A percentile compares a stretch with the other conserved stretches of the same genome.
Conservation (phyloP, 768 basidiomycete genomes). For the Asterophora lycoperdoides region DNA sequence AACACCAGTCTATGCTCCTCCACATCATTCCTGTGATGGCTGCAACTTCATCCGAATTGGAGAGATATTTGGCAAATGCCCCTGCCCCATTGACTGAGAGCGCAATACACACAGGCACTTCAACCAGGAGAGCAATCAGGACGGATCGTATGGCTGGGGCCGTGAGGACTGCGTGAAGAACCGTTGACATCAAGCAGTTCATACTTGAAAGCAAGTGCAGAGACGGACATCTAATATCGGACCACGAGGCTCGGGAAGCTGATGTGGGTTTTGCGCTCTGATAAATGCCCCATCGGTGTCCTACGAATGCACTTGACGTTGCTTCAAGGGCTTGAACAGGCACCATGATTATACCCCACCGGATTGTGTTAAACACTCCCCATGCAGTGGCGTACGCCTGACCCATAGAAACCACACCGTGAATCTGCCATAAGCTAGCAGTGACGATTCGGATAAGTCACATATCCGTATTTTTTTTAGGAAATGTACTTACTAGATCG, state of each 20-base stretch:
- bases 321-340: conserved; percentile 19
- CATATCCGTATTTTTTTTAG: no score
- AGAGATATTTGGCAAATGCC: conserved; percentile 22
- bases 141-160: conserved; percentile 15
- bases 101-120: conserved; percentile 18
- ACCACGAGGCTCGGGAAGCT: conserved; percentile 3
- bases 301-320: conserved; percentile 22
- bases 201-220: background rate
- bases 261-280: conserved; percentile 1
- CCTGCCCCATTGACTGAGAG: conserved; percentile 17
- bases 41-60: conserved; percentile 21
- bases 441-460: no score
- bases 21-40: conserved; percentile 22
- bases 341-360: conserved; percentile 25
- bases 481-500: conserved; percentile 14
- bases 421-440: conserved; percentile 20
- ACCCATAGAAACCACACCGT: conserved; percentile 21
- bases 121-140: conserved; percentile 15
- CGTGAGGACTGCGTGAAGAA: conserved; percentile 3
- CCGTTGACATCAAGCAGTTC: background rate
- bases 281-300: conserved; percentile 20
- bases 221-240: conserved; percentile 10
- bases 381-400: conserved; percentile 23
- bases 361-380: conserved; percentile 23
- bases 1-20: conserved; percentile 23